Percentiles rank a stretch among this genome's conserved stretches.
These are phyloP conservation scores for Neurospora sp. DNA, from an alignment of 2,329 filamentous ascomycete genomes.

Conservation along the genomic window DNA sequence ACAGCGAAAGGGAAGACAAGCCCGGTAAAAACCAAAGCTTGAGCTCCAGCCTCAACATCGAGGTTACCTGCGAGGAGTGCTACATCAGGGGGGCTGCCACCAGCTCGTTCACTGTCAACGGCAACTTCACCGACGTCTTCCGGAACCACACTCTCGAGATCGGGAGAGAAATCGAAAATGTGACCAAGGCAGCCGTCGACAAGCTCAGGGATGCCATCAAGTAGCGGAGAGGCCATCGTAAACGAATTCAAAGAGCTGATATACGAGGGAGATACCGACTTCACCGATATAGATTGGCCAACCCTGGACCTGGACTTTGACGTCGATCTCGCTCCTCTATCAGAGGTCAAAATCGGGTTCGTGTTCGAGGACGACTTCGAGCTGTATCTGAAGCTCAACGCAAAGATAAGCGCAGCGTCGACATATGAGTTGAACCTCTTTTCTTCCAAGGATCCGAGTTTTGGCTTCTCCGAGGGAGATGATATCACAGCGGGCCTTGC, in stretches of 20 bases:
- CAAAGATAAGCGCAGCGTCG: conserved; percentile 28
- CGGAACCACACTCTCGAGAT: conserved; percentile 25
- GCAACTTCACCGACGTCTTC: conserved; percentile 30
- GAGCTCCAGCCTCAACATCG: conserved; percentile 20
- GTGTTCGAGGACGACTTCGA: conserved; percentile 40
- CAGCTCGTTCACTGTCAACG: conserved; percentile 31
- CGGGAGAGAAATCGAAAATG: conserved; percentile 23
- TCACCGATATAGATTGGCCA: conserved; percentile 20
- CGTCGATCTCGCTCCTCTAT: conserved; percentile 32
- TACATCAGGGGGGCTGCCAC: conserved; percentile 39
- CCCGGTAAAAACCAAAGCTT: conserved; percentile 8
- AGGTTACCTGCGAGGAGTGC: conserved; percentile 37
- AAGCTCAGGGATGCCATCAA: conserved; percentile 17
- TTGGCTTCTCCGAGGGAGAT: conserved; percentile 31
- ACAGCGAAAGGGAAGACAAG: neutral
- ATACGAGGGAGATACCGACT: conserved; percentile 21
- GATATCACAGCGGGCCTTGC: conserved; percentile 36
- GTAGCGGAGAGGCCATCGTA: conserved; percentile 16
- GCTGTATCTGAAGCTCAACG: conserved; percentile 39
- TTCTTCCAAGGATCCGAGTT: conserved; percentile 29
- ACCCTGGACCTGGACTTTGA: conserved; percentile 31
- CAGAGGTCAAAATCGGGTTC: conserved; percentile 32
- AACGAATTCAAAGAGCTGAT: conserved; percentile 19
- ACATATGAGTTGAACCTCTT: conserved; percentile 41
- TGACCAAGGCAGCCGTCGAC: conserved; percentile 17